Evolutionary conservation across 345 rosid species (phyloP).

Genomic region (Eutrema heterophyllum): DNA sequence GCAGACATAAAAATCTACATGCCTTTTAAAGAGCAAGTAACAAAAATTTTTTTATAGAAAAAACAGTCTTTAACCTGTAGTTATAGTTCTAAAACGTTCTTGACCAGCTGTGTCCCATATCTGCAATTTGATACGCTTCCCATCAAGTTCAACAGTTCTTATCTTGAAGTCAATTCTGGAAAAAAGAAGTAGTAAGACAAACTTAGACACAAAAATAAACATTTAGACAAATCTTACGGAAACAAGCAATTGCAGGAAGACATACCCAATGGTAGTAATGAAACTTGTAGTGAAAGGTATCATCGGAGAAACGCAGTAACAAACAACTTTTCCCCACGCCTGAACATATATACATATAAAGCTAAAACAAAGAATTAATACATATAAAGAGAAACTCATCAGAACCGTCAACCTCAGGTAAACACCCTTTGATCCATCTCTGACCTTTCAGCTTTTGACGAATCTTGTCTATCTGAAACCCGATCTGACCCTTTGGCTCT

Average conservation of each 20-base stretch:
- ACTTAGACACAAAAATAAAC: neutral
- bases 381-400: too few relatives aligned
- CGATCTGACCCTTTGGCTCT: too few relatives aligned
- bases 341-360: slow-evolving; percentile 24
- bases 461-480: too few relatives aligned
- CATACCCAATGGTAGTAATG: slow-evolving; percentile 87
- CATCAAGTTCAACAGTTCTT: slow-evolving; percentile 66
- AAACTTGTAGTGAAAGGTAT: slow-evolving; percentile 90
- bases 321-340: slow-evolving; percentile 96
- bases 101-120: slow-evolving; percentile 96
- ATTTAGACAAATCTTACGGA: neutral
- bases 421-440: too few relatives aligned
- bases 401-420: too few relatives aligned
- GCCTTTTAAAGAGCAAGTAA: neutral
- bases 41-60: neutral
- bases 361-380: neutral
- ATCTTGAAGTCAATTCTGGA: slow-evolving; percentile 67
- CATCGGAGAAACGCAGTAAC: slow-evolving; percentile 91
- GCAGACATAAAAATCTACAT: neutral
- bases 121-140: slow-evolving; percentile 69
- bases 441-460: too few relatives aligned
- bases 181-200: neutral
- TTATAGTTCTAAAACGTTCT: slow-evolving; percentile 80
- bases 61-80: slow-evolving; percentile 42
- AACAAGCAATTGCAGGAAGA: neutral